phyloP scores from a whole-genome alignment of 176 grass and related monocot species.

The Miscanthus lutarioriparius region DNA sequence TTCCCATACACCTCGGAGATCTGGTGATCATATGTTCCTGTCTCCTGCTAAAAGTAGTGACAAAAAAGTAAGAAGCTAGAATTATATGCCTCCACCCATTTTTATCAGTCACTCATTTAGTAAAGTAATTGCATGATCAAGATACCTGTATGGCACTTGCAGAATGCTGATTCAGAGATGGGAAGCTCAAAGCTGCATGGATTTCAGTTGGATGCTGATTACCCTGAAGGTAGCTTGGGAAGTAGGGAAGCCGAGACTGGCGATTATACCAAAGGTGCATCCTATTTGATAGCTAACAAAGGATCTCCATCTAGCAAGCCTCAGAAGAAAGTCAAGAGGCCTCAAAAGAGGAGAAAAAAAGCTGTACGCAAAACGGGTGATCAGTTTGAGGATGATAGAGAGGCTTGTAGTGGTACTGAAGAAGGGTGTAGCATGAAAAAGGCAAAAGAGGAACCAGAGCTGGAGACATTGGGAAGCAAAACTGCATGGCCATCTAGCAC shows the following conservation, averaged over 20 bases:
- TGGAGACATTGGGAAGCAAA: slow-evolving; percentile 55
- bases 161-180: slow-evolving; percentile 83
- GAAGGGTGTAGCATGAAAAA: slow-evolving; percentile 67
- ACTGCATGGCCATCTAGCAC: slow-evolving; percentile 56
- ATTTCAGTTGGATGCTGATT: slow-evolving; percentile 66
- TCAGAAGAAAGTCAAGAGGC: slow-evolving; percentile 61
- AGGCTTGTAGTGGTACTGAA: slow-evolving; percentile 97
- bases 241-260: slow-evolving; percentile 91
- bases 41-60: slow-evolving; percentile 69
- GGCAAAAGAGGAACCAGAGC: slow-evolving; percentile 56
- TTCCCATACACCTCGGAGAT: slow-evolving; percentile 70
- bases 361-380: slow-evolving; percentile 33
- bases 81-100: slow-evolving; percentile 23
- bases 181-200: slow-evolving; percentile 77
- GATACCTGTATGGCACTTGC: slow-evolving; percentile 30
- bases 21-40: slow-evolving; percentile 47
- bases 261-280: slow-evolving; percentile 53
- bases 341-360: slow-evolving; percentile 62
- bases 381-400: slow-evolving; percentile 79
- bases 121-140: slow-evolving; percentile 37
- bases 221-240: slow-evolving; percentile 79
- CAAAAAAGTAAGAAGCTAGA: slow-evolving; percentile 59
- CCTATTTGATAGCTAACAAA: slow-evolving; percentile 51
- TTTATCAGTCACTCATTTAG: slow-evolving; percentile 10
- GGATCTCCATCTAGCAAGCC: slow-evolving; percentile 47